Percentiles rank a stretch among this genome's conserved stretches.
phyloP scores from a whole-genome alignment of 2,329 filamentous ascomycete genomes.

The Coniochaeta sp. region DNA sequence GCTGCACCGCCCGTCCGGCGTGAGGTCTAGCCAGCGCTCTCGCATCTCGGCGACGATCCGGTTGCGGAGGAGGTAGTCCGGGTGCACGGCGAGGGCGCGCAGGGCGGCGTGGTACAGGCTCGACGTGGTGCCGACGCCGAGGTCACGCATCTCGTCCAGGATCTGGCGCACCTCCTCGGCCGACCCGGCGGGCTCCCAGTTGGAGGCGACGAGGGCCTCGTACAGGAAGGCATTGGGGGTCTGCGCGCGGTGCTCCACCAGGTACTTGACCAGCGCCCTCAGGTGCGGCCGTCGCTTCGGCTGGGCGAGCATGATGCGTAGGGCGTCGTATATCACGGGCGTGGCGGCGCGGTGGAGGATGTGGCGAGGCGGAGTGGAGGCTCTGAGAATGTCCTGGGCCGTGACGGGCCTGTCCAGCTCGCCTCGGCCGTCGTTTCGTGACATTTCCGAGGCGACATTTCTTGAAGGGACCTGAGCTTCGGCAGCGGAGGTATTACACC shows the following conservation, averaged over 20 bases:
- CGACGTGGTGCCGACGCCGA: conserved; percentile 55
- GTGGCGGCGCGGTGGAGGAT: conserved; percentile 14
- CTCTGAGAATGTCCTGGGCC: neutral
- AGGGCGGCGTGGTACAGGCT: conserved; percentile 66
- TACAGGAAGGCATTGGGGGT: conserved; percentile 56
- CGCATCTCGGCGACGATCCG: conserved; percentile 68
- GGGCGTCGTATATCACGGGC: conserved; percentile 37
- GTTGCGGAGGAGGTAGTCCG: conserved; percentile 71
- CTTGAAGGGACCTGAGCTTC: neutral
- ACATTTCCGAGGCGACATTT: neutral
- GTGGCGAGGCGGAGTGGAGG: neutral
- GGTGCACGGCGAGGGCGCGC: conserved; percentile 71
- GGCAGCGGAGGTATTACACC: neutral
- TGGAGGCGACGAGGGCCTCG: conserved; percentile 66
- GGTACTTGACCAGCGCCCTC: conserved; percentile 43
- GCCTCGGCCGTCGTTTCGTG: neutral
- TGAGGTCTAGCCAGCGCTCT: conserved; percentile 61
- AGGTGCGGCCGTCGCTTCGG: conserved; percentile 29
- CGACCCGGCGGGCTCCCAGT: conserved; percentile 61
- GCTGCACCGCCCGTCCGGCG: conserved; percentile 54
- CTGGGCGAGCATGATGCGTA: conserved; percentile 31
- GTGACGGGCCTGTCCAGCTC: neutral
- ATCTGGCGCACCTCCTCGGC: conserved; percentile 54
- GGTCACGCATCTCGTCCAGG: conserved; percentile 63
- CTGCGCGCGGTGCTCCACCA: conserved; percentile 50